Evolutionary conservation across 2,329 filamentous ascomycete genomes (phyloP).

Genomic region (Apiospora phragmitis): DNA sequence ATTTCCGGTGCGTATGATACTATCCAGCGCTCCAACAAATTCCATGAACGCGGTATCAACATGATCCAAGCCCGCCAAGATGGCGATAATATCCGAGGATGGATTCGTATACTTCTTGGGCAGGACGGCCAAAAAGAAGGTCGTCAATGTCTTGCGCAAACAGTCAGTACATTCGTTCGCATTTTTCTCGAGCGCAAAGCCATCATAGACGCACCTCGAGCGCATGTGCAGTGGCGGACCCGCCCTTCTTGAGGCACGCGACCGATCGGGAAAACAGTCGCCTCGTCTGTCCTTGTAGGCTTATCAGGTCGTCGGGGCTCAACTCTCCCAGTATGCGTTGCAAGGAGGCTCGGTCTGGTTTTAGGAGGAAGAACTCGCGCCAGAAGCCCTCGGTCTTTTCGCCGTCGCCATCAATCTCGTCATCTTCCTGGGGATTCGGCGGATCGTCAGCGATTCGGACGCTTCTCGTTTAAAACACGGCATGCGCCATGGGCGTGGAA

Average conservation of each 20-base stretch:
- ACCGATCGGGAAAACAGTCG: slow-evolving; percentile 78
- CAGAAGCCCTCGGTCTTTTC: slow-evolving; percentile 90
- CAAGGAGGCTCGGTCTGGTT: slow-evolving; percentile 72
- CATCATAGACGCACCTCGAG: slow-evolving; percentile 66
- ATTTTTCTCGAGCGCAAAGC: slow-evolving; percentile 39
- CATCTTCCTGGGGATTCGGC: slow-evolving; percentile 42
- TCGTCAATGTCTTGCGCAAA: slow-evolving; percentile 73
- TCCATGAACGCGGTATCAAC: slow-evolving; percentile 87
- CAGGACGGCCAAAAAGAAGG: slow-evolving; percentile 80
- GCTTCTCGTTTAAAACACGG: not conserved
- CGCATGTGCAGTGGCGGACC: slow-evolving; percentile 72
- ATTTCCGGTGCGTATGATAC: slow-evolving; percentile 76
- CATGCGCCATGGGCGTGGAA: not conserved
- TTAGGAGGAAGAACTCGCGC: slow-evolving; percentile 91
- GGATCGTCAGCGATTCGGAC: slow-evolving; percentile 19
- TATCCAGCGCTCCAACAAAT: slow-evolving; percentile 80
- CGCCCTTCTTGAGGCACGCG: slow-evolving; percentile 62
- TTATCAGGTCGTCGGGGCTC: slow-evolving; percentile 72
- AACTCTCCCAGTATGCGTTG: slow-evolving; percentile 69
- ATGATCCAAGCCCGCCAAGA: slow-evolving; percentile 85
- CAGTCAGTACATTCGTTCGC: not conserved
- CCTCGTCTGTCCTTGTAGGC: slow-evolving; percentile 74
- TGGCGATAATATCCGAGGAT: slow-evolving; percentile 89
- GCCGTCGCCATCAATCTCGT: slow-evolving; percentile 55
- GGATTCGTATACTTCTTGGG: slow-evolving; percentile 92